A percentile compares a stretch with the other conserved stretches of the same genome.
These are phyloP conservation scores for Alternaria longipes DNA, from an alignment of 2,329 filamentous ascomycete species.

Conservation along the genomic window DNA sequence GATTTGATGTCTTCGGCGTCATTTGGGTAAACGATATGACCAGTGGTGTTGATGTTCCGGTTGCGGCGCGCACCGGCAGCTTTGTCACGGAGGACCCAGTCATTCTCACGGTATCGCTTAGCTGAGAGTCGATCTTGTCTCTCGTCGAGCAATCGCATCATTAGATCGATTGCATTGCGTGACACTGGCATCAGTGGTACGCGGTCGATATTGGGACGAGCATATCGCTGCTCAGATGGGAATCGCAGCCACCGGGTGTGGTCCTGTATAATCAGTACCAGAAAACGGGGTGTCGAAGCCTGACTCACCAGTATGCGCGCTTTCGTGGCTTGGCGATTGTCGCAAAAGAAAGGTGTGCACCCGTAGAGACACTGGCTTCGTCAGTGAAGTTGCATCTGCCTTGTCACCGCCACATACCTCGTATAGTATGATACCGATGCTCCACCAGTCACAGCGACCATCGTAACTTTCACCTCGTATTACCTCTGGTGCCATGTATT, in stretches of 20 bases:
- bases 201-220: conserved; percentile 60
- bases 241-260: conserved; percentile 77
- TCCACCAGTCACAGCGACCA: conserved; percentile 96
- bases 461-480: conserved; percentile 85
- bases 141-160: conserved; percentile 75
- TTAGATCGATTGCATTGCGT: conserved; percentile 77
- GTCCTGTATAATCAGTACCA: conserved; percentile 60
- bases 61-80: conserved; percentile 32
- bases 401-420: conserved; percentile 62
- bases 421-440: conserved; percentile 90
- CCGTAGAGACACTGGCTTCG: conserved; percentile 78
- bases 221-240: conserved; percentile 64
- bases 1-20: conserved; percentile 90
- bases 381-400: background rate
- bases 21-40: conserved; percentile 78
- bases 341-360: conserved; percentile 85
- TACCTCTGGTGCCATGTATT: conserved; percentile 98
- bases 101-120: conserved; percentile 74
- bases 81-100: conserved; percentile 53
- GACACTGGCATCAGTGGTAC: conserved; percentile 64
- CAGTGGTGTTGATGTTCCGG: conserved; percentile 51
- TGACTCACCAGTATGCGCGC: conserved; percentile 77
- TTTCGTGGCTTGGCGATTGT: conserved; percentile 85
- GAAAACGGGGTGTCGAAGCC: background rate
- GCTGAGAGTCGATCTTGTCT: conserved; percentile 81